Evolutionary conservation across 176 grass and related monocot species (phyloP).

Genomic region (Stipa capillata): DNA sequence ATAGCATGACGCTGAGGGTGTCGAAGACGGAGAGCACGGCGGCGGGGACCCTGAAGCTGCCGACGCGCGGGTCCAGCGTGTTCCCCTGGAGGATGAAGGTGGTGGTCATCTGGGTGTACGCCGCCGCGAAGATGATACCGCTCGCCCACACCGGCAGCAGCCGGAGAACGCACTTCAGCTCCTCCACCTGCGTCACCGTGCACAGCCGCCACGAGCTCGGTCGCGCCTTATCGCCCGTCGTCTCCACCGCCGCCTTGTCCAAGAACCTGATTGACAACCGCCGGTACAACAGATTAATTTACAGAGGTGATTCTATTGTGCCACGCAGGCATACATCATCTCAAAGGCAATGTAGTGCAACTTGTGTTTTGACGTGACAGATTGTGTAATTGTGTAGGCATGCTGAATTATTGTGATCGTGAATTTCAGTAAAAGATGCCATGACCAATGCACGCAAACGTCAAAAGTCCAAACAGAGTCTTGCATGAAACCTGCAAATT

Average conservation of each 20-base stretch:
- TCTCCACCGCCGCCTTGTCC: conserved; percentile 51
- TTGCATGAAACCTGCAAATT: neutral
- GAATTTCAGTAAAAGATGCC: neutral
- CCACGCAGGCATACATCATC: neutral
- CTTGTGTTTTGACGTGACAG: too few species aligned
- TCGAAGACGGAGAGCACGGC: conserved; percentile 60
- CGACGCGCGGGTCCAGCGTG: conserved; percentile 40
- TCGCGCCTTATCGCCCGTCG: neutral
- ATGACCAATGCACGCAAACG: neutral
- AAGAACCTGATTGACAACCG: conserved; percentile 26
- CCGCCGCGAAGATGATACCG: conserved; percentile 40
- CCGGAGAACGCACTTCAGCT: conserved; percentile 63
- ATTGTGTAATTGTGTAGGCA: too few species aligned
- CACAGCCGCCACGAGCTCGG: conserved; percentile 58
- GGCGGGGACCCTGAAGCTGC: conserved; percentile 31
- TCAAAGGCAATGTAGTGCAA: too few species aligned
- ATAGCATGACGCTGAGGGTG: conserved; percentile 48
- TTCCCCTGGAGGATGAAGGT: conserved; percentile 54
- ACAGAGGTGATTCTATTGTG: neutral
- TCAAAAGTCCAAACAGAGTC: neutral
- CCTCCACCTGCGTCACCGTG: conserved; percentile 87
- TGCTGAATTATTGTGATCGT: neutral
- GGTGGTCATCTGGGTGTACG: conserved; percentile 40
- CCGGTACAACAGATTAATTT: neutral
- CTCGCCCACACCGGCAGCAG: conserved; percentile 36